phyloP scores from a whole-genome alignment of 1,284 basidiomycete species.

The Termitomyces sp. region DNA sequence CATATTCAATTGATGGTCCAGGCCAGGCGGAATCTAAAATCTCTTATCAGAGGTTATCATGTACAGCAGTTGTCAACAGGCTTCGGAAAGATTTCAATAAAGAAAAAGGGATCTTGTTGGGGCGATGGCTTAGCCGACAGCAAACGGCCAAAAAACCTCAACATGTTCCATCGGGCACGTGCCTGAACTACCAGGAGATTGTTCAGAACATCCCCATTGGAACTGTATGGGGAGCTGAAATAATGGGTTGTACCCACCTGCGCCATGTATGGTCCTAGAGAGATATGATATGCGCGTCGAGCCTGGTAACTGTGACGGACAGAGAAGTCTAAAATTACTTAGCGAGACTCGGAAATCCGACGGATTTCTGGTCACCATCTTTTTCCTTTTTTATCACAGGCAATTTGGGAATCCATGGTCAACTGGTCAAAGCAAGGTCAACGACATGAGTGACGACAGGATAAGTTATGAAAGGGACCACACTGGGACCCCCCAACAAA shows the following conservation, averaged over 20 bases:
- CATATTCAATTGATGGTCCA: background rate
- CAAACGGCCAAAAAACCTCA: conserved; percentile 39
- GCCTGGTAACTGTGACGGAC: background rate
- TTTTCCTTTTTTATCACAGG: too few relatives aligned
- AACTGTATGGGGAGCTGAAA: background rate
- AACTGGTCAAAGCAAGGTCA: too few relatives aligned
- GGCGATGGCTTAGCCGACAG: conserved; percentile 14
- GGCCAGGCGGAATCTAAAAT: background rate
- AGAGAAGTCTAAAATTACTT: background rate
- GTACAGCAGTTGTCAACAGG: background rate
- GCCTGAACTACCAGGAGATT: background rate
- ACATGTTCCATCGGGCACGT: background rate
- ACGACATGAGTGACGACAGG: too few relatives aligned
- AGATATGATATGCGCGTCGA: background rate
- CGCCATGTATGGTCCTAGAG: background rate
- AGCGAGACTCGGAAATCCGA: too few relatives aligned
- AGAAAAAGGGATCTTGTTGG: conserved; percentile 3
- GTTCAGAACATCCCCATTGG: background rate
- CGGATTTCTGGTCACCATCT: background rate
- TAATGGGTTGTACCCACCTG: background rate
- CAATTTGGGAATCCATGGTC: too few relatives aligned
- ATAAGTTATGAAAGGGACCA: too few relatives aligned
- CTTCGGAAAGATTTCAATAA: background rate
- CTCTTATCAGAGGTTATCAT: background rate
- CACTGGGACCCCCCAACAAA: too few relatives aligned